These are phyloP conservation scores for Excoecaria cochinchinensis DNA, from an alignment of 345 rosid genomes.

Conservation along the genomic window DNA sequence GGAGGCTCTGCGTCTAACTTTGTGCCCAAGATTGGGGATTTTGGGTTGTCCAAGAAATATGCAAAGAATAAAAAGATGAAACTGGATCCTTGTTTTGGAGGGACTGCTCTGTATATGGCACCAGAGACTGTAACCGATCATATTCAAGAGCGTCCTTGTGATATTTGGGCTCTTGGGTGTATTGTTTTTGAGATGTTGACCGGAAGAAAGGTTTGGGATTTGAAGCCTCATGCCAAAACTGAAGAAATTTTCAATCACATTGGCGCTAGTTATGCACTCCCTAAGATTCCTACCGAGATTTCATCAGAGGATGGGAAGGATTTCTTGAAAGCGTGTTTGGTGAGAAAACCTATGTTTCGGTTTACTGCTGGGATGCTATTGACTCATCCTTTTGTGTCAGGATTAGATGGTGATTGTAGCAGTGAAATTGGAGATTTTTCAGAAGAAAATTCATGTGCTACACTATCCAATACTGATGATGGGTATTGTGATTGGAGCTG, in stretches of 20 bases:
- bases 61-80: conserved; percentile 17
- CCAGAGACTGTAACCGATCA: conserved; percentile 66
- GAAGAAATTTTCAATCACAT: conserved; percentile 50
- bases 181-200: conserved; percentile 74
- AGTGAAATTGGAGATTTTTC: neutral
- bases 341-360: conserved; percentile 49
- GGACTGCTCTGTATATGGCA: conserved; percentile 76
- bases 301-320: conserved; percentile 73
- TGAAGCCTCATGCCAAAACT: conserved; percentile 27
- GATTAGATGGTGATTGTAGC: conserved; percentile 12
- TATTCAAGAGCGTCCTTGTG: conserved; percentile 65
- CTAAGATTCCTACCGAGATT: conserved; percentile 50
- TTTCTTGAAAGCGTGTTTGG: conserved; percentile 59
- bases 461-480: neutral
- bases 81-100: conserved; percentile 38
- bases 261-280: conserved; percentile 44
- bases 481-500: neutral
- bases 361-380: conserved; percentile 81
- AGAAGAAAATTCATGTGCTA: neutral
- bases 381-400: conserved; percentile 60
- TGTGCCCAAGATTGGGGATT: conserved; percentile 56
- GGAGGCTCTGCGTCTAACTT: neutral
- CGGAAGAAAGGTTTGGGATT: conserved; percentile 60
- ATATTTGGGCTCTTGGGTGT: conserved; percentile 90
- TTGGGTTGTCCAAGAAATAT: conserved; percentile 59